Conservation (phyloP, 345 rosid species). For the Moringa oleifera region DNA sequence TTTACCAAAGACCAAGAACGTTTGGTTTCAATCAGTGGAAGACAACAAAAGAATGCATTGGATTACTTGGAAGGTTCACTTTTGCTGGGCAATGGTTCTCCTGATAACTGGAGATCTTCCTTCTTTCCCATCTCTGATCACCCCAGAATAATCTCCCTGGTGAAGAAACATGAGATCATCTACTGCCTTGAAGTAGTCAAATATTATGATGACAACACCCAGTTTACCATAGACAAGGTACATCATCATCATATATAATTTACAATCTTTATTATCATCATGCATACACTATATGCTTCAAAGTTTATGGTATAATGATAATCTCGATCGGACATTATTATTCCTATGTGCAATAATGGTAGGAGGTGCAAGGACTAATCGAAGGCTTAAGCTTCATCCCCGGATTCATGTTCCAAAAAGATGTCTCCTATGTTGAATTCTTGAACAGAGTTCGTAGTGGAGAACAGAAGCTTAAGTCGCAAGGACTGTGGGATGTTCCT, state of each 20-base stretch:
- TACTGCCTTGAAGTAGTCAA: slow-evolving; percentile 74
- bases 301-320: no score
- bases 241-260: not conserved
- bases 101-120: slow-evolving; percentile 60
- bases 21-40: slow-evolving; percentile 48
- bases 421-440: slow-evolving; percentile 47
- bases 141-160: slow-evolving; percentile 45
- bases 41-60: slow-evolving; percentile 19
- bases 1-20: slow-evolving; percentile 63
- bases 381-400: slow-evolving; percentile 25
- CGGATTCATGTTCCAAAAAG: slow-evolving; percentile 34
- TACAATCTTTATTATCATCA: slow-evolving; percentile 8
- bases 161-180: slow-evolving; percentile 45
- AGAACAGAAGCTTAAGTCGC: slow-evolving; percentile 54
- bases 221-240: slow-evolving; percentile 39
- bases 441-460: slow-evolving; percentile 70
- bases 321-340: no score
- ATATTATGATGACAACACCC: slow-evolving; percentile 44
- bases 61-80: slow-evolving; percentile 73
- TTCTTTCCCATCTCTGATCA: slow-evolving; percentile 53
- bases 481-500: slow-evolving; percentile 90
- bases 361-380: slow-evolving; percentile 36
- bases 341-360: no score
- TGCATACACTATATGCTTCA: no score
- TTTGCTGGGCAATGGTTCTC: slow-evolving; percentile 43